phyloP scores from a whole-genome alignment of 1,139 yeast genomes.

The Saccharomyces hybrid region DNA sequence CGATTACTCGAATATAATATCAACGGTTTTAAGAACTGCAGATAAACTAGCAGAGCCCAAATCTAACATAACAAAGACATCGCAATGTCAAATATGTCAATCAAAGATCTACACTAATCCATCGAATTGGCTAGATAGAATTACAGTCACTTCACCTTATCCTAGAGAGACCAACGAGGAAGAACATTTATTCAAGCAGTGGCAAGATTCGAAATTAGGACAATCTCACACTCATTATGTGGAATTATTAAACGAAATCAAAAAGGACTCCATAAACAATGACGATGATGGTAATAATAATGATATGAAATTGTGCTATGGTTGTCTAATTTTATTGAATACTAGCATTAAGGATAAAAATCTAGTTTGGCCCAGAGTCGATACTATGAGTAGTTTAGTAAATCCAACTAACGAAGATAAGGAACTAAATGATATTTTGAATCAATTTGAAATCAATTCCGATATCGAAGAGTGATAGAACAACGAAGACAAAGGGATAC shows the following conservation, averaged over 20 bases:
- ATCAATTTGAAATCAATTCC: constrained; percentile 46
- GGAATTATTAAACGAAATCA: constrained; percentile 13
- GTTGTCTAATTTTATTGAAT: constrained; percentile 59
- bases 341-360: constrained; percentile 37
- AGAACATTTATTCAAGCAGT: constrained; percentile 32
- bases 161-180: constrained; percentile 47
- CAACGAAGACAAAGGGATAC: neutral
- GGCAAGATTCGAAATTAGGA: constrained; percentile 26
- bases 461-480: constrained; percentile 23
- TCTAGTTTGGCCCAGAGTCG: constrained; percentile 46
- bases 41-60: constrained; percentile 60
- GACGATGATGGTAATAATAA: constrained; percentile 9
- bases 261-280: constrained; percentile 1
- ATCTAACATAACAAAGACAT: constrained; percentile 10
- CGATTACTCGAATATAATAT: constrained; percentile 84
- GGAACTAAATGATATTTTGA: constrained; percentile 36
- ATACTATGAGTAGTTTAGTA: neutral
- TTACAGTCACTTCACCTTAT: constrained; percentile 59
- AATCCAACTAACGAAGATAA: constrained; percentile 17
- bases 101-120: constrained; percentile 49
- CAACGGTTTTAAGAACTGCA: constrained; percentile 89
- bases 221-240: constrained; percentile 10
- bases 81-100: constrained; percentile 47
- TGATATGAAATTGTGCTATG: constrained; percentile 53
- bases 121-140: constrained; percentile 59